These are phyloP conservation scores for Prunus campanulata DNA, from an alignment of 306 rosid genomes.

Conservation along the genomic window DNA sequence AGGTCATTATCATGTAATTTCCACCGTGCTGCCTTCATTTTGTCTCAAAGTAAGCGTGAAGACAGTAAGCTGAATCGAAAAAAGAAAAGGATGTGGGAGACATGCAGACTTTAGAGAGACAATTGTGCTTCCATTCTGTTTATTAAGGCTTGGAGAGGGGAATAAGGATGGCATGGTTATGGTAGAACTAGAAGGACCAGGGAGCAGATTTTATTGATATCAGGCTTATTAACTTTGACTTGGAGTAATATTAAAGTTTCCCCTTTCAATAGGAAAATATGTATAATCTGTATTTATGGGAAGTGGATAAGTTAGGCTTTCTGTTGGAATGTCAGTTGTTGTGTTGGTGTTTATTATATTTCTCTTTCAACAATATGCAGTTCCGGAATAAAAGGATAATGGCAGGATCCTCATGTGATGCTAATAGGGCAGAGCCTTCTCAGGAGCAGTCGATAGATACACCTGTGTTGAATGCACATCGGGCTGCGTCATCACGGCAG, in stretches of 20 bases:
- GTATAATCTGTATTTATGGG: not conserved
- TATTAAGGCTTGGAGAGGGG: not conserved
- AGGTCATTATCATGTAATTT: not conserved
- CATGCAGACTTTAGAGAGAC: not conserved
- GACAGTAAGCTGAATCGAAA: not conserved
- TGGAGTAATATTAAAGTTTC: not conserved
- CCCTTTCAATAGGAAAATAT: not conserved
- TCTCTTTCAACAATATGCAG: constrained; percentile 49
- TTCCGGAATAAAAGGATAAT: constrained; percentile 74
- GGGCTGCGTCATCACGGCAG: constrained; percentile 82
- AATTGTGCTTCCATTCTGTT: not conserved
- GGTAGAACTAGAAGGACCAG: not conserved
- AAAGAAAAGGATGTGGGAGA: not conserved
- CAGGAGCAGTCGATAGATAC: constrained; percentile 40
- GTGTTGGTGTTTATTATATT: constrained; percentile 24
- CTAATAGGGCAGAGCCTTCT: constrained; percentile 75
- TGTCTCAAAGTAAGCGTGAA: not conserved
- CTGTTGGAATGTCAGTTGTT: not conserved
- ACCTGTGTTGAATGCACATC: constrained; percentile 55
- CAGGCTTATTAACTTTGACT: not conserved
- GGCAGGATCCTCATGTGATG: constrained; percentile 69
- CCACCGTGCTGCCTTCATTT: not conserved
- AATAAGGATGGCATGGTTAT: not conserved
- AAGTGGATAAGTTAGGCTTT: not conserved
- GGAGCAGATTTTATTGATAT: not conserved